phyloP scores from a whole-genome alignment of 1,284 basidiomycete species.

The Filobasidium uniguttulatum region DNA sequence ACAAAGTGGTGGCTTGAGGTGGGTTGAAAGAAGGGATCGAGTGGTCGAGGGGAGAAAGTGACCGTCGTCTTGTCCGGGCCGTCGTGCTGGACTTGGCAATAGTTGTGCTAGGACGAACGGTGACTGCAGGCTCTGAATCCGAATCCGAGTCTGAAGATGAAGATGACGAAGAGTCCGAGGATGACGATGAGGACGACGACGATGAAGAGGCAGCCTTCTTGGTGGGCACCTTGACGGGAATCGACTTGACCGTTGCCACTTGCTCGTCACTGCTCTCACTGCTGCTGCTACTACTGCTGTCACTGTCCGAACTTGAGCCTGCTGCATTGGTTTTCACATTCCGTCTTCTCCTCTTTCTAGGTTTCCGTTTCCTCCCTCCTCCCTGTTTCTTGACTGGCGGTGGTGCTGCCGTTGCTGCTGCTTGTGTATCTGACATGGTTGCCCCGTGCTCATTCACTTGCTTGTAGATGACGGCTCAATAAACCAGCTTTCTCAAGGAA shows the following conservation, averaged over 20 bases:
- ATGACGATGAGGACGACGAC: slow-evolving; percentile 9
- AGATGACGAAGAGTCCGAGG: slow-evolving; percentile 7
- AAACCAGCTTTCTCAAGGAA: too few species aligned
- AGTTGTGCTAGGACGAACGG: background rate
- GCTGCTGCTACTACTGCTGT: background rate
- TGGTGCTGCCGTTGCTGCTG: background rate
- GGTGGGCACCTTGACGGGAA: background rate
- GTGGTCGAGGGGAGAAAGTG: slow-evolving; percentile 10
- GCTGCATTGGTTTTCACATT: slow-evolving; percentile 3
- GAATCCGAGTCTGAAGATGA: slow-evolving; percentile 12
- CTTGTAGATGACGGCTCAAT: background rate
- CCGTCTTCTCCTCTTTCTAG: slow-evolving; percentile 10
- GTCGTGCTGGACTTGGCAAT: background rate
- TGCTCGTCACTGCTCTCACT: slow-evolving; percentile 5
- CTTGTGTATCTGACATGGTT: slow-evolving; percentile 3
- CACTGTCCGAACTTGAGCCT: background rate
- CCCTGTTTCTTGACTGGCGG: background rate
- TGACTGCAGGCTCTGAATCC: slow-evolving; percentile 4
- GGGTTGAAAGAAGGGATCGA: slow-evolving; percentile 9
- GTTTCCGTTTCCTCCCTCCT: slow-evolving; percentile 8
- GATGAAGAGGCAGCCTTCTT: slow-evolving; percentile 2
- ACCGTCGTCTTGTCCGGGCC: slow-evolving; percentile 1
- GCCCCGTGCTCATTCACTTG: background rate
- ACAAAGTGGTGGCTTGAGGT: background rate
- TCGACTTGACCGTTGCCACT: background rate